A percentile compares a stretch with the other conserved stretches of the same genome.
These are phyloP conservation scores for Mitragyna speciosa DNA, from an alignment of 257 asterid genomes.

Conservation along the genomic window DNA sequence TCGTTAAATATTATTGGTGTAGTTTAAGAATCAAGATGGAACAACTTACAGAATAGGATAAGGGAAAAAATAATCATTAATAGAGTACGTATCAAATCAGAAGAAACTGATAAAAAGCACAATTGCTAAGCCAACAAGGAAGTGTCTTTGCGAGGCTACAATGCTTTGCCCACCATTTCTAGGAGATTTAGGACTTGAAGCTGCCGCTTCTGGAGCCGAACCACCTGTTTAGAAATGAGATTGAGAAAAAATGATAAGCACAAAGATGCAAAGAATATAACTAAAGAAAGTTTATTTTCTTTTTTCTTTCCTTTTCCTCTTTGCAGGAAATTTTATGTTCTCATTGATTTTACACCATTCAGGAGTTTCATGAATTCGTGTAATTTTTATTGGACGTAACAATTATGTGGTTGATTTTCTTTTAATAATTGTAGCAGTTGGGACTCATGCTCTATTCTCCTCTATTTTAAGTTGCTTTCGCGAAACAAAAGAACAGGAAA, in stretches of 20 bases:
- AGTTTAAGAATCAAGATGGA: background rate
- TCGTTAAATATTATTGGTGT: background rate
- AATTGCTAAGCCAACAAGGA: conserved; percentile 26
- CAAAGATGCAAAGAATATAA: background rate
- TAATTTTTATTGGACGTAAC: background rate
- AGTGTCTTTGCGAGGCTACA: conserved; percentile 17
- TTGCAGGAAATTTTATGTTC: background rate
- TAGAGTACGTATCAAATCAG: conserved; percentile 10
- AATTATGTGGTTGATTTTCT: too few relatives aligned
- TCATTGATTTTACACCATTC: too few relatives aligned
- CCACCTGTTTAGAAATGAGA: background rate
- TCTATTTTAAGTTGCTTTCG: too few relatives aligned
- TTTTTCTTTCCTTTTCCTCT: background rate
- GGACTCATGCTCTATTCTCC: too few relatives aligned
- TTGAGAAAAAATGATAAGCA: background rate
- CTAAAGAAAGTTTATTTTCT: background rate
- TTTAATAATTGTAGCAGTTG: too few relatives aligned
- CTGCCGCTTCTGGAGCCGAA: conserved; percentile 16
- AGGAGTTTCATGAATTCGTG: background rate
- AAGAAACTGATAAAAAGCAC: conserved; percentile 12
- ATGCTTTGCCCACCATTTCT: background rate
- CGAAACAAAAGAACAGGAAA: too few relatives aligned
- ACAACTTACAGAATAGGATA: background rate
- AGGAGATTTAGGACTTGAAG: conserved; percentile 20
- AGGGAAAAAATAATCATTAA: background rate